A percentile compares a stretch with the other conserved stretches of the same genome.
Evolutionary conservation across 257 asterid species (phyloP).

Genomic region (Nicotiana paniculata): DNA sequence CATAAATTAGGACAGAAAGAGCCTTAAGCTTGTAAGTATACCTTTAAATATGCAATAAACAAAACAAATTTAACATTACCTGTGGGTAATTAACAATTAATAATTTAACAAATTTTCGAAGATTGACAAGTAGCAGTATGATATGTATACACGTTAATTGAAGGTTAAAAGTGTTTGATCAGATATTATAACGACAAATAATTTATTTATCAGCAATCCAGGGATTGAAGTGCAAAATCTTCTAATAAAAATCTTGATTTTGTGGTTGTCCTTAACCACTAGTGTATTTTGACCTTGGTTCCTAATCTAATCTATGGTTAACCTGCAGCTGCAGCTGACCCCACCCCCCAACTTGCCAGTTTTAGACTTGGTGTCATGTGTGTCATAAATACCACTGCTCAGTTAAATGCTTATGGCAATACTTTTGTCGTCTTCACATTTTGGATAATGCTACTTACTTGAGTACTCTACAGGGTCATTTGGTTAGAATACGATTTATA

Average conservation of each 20-base stretch:
- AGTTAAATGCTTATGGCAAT: background rate
- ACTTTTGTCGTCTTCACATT: slow-evolving; percentile 1
- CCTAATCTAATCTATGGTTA: slow-evolving; percentile 41
- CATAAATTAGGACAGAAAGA: too few relatives aligned
- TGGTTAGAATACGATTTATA: too few relatives aligned
- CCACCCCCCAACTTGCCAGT: background rate
- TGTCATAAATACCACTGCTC: slow-evolving; percentile 15
- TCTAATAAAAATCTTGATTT: slow-evolving; percentile 30
- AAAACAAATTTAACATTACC: too few relatives aligned
- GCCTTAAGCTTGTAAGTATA: too few relatives aligned
- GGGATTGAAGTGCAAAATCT: background rate
- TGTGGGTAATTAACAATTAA: too few relatives aligned
- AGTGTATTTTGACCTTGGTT: slow-evolving; percentile 34
- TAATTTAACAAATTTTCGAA: background rate
- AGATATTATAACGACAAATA: background rate
- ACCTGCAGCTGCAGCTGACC: slow-evolving; percentile 11
- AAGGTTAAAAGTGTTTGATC: background rate
- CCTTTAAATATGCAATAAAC: too few relatives aligned
- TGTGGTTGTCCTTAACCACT: slow-evolving; percentile 72
- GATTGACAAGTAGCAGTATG: background rate
- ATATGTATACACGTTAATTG: background rate
- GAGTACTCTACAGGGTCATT: background rate
- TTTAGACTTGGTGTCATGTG: slow-evolving; percentile 5
- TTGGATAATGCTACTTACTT: background rate
- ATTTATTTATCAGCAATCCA: background rate